Base-by-base conservation (phyloP, 768 basidiomycete species). In the Ramaria rubella region DNA sequence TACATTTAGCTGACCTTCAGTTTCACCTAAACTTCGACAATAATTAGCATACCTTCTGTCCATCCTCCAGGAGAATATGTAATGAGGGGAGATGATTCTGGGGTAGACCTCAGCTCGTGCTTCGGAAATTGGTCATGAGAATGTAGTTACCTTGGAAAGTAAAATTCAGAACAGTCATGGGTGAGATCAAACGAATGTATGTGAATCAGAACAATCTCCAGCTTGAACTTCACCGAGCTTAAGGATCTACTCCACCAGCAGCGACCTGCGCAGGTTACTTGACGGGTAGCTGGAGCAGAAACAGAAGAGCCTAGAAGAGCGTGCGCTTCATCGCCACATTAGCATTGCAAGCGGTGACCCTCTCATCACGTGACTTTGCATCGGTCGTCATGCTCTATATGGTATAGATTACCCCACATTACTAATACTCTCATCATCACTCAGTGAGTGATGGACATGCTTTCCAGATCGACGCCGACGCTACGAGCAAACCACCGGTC, bases 31-130 rank as follows among this genome's bases (percentile, higher is more conserved):
- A 14, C 14, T 9, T 12, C 9, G 44, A 46, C 11, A 9, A 46
- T 12, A 38, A 50, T 29, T 50, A 27, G 11, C n/a, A 50, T 40
- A 55, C 54, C 54, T 27, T 55, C 54, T 11, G 29, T 23, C 54
- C 54, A 55, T 8, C 23, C 19, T n/a, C 40, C 52, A 9, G 40
- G 24, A 15, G 40, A 55, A 24, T 55, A 53, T n/a, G 5, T 46
- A 4, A 55, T 55, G 40, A 55, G 30, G 30, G 54, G 54, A 7
- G 54, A 55, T 4, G 54, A 21, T 31, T 27, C 54, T 55, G 23
- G 42, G 12, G 38, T 17, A 26, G 9, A 3, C 14, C 12, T 27
- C 12, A 27, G n/a, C 4, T 21, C 26, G 11, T 45, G 44, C 12
- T 17, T 12, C 44, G 14, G n/a, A 14, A 14, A 21, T 15, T 45